These are phyloP conservation scores for Mortierella sp. DNA, from an alignment of 371 early-diverging fungal genomes.

Conservation along the genomic window DNA sequence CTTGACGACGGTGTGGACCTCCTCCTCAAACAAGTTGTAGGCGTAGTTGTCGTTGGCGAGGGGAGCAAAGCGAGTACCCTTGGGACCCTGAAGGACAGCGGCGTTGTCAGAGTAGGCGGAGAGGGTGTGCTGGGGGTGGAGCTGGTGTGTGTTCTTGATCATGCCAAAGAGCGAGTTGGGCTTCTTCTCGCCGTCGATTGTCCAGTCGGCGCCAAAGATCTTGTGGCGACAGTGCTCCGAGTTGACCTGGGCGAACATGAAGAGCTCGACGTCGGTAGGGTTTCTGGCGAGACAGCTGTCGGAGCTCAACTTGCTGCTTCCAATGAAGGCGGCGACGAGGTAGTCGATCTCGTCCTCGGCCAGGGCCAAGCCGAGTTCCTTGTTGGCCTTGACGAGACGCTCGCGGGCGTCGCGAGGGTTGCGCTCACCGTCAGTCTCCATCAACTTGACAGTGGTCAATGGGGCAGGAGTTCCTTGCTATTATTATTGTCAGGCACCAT, in stretches of 20 bases:
- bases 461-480: constrained; percentile 78
- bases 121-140: constrained; percentile 82
- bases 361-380: constrained; percentile 91
- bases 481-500: not conserved
- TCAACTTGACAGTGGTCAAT: constrained; percentile 79
- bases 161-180: constrained; percentile 91
- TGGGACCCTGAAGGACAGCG: constrained; percentile 91
- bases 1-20: constrained; percentile 91
- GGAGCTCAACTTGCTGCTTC: constrained; percentile 61
- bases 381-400: constrained; percentile 83
- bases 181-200: constrained; percentile 86
- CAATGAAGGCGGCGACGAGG: constrained; percentile 88
- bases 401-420: constrained; percentile 66
- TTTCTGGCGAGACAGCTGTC: constrained; percentile 74
- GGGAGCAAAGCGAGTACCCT: constrained; percentile 78
- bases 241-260: constrained; percentile 99
- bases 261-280: constrained; percentile 97
- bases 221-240: constrained; percentile 99
- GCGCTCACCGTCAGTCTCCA: constrained; percentile 58
- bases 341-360: constrained; percentile 96
- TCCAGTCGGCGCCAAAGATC: constrained; percentile 97
- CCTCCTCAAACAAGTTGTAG: constrained; percentile 66
- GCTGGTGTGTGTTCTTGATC: constrained; percentile 94
- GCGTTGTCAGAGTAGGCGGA: constrained; percentile 98
- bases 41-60: constrained; percentile 60